These are phyloP conservation scores for Carex cristatella DNA, from an alignment of 176 grass and related monocot species.

Conservation along the genomic window DNA sequence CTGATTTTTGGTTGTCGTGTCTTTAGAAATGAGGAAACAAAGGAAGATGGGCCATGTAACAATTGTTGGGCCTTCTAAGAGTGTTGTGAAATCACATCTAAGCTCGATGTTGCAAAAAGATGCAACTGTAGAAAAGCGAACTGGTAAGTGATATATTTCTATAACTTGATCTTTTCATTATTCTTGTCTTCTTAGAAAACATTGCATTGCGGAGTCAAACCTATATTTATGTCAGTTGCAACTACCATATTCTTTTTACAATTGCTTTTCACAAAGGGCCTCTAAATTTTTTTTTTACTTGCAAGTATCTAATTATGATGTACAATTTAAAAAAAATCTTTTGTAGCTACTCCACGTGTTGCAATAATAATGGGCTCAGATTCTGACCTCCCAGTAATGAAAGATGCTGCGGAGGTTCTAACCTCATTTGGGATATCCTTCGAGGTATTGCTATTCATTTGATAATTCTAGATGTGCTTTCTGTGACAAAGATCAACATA, in stretches of 20 bases:
- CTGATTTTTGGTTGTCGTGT: slow-evolving; percentile 7
- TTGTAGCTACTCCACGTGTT: slow-evolving; percentile 51
- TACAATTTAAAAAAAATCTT: background rate
- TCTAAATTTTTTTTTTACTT: too few species aligned
- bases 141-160: background rate
- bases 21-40: slow-evolving; percentile 75
- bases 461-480: background rate
- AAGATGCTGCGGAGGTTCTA: slow-evolving; percentile 62
- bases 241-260: background rate
- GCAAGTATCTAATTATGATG: background rate
- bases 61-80: slow-evolving; percentile 80
- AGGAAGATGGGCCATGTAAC: slow-evolving; percentile 95
- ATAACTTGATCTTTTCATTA: background rate
- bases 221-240: background rate
- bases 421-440: slow-evolving; percentile 54
- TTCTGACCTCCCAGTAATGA: slow-evolving; percentile 85
- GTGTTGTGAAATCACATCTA: slow-evolving; percentile 43
- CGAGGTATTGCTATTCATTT: slow-evolving; percentile 49
- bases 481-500: background rate
- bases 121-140: background rate
- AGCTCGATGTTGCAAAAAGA: slow-evolving; percentile 57
- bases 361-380: slow-evolving; percentile 92
- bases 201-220: background rate
- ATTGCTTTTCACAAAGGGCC: too few species aligned
- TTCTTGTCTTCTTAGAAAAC: background rate